Conservation (phyloP, 202 grass and related monocot genomes). For the Dendrocalamus latiflorus region DNA sequence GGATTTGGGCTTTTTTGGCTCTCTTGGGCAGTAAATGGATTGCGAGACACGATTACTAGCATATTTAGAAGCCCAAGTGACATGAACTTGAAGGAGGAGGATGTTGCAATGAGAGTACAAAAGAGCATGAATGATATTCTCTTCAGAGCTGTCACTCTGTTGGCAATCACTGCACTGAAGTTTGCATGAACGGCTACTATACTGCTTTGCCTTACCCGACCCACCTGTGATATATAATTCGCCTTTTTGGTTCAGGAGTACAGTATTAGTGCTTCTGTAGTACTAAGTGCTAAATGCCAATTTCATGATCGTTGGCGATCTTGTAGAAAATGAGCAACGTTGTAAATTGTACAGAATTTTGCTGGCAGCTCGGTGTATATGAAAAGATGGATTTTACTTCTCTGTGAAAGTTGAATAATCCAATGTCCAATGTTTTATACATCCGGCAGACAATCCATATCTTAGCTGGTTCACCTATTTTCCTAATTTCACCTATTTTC, state of each 20-base stretch:
- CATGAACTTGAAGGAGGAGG: constrained; percentile 52
- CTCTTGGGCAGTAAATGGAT: constrained; percentile 59
- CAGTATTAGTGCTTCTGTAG: constrained; percentile 28
- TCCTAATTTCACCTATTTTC: neutral
- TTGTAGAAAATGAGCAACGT: constrained; percentile 25
- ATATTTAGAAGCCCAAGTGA: constrained; percentile 49
- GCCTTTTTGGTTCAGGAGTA: constrained; percentile 29
- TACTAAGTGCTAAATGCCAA: constrained; percentile 11
- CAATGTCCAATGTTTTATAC: neutral
- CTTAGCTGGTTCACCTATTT: too few species aligned
- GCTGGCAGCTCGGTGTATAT: constrained; percentile 17
- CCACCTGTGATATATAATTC: constrained; percentile 9
- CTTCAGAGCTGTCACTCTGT: constrained; percentile 50
- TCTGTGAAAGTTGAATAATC: constrained; percentile 3
- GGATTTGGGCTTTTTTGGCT: constrained; percentile 92
- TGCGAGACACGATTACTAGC: constrained; percentile 63
- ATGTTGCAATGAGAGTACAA: constrained; percentile 45
- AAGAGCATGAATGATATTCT: constrained; percentile 58
- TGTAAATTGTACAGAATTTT: constrained; percentile 56
- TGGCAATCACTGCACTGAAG: constrained; percentile 65
- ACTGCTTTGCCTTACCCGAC: neutral
- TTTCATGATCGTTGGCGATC: neutral
- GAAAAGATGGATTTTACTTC: neutral
- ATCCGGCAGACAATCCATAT: neutral
- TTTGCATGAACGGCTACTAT: constrained; percentile 35